Evolutionary conservation across 108 stramenopile genomes (phyloP).

Genomic region (Cylindrotheca fusiformis): DNA sequence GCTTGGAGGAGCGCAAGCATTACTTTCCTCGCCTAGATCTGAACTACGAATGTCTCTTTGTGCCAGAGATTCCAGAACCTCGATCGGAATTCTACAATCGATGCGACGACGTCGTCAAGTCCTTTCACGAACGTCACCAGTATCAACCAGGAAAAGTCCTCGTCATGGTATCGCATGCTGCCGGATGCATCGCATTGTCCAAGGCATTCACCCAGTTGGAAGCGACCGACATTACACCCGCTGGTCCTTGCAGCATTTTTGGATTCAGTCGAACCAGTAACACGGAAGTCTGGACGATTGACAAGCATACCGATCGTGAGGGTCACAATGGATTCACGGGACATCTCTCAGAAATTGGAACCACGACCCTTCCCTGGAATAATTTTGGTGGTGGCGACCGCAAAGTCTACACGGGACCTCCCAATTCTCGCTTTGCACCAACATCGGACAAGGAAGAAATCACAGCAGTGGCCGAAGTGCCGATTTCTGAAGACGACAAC

Average conservation of each 20-base stretch:
- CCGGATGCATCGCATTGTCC: slow-evolving; percentile 47
- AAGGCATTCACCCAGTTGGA: slow-evolving; percentile 22
- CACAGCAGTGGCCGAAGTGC: too few relatives aligned
- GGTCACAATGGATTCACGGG: slow-evolving; percentile 51
- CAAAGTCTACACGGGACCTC: slow-evolving; percentile 57
- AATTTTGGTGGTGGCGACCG: slow-evolving; percentile 46
- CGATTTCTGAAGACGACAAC: too few relatives aligned
- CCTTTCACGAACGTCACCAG: slow-evolving; percentile 28
- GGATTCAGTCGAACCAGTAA: slow-evolving; percentile 30
- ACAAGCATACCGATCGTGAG: slow-evolving; percentile 30
- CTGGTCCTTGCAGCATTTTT: slow-evolving; percentile 54
- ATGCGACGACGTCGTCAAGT: slow-evolving; percentile 37
- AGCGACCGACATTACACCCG: slow-evolving; percentile 45
- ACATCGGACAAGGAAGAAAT: too few relatives aligned
- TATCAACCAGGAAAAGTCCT: slow-evolving; percentile 26
- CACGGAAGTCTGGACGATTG: slow-evolving; percentile 40
- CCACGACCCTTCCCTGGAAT: slow-evolving; percentile 57
- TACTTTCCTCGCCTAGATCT: slow-evolving; percentile 61
- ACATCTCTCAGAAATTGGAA: slow-evolving; percentile 51
- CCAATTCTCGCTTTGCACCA: slow-evolving; percentile 40
- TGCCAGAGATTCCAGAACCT: slow-evolving; percentile 53
- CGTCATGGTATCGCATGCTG: slow-evolving; percentile 57
- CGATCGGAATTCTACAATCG: slow-evolving; percentile 31
- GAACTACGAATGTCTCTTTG: slow-evolving; percentile 40
- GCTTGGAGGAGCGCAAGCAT: slow-evolving; percentile 41